phyloP scores from a whole-genome alignment of 192 early-diverging fungal species.

The Linnemannia zychae region DNA sequence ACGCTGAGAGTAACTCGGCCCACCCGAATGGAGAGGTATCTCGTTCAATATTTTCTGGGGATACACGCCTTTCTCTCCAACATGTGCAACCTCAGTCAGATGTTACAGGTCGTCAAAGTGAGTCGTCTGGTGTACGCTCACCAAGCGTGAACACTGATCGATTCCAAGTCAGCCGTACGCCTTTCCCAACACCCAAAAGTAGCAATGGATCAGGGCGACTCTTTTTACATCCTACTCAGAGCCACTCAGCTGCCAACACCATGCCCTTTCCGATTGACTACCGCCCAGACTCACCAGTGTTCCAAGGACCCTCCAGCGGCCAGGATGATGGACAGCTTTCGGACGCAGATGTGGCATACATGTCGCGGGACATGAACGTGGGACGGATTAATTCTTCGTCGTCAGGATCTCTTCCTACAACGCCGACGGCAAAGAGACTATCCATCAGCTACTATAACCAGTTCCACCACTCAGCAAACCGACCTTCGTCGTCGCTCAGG shows the following conservation, averaged over 20 bases:
- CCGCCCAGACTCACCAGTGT: slow-evolving; percentile 48
- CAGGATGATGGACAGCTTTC: slow-evolving; percentile 46
- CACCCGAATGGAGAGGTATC: not conserved
- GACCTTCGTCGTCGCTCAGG: slow-evolving; percentile 29
- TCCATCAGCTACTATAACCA: slow-evolving; percentile 22
- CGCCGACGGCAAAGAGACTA: slow-evolving; percentile 23
- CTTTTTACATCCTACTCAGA: slow-evolving; percentile 13
- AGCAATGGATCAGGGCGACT: slow-evolving; percentile 13
- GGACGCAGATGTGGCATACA: slow-evolving; percentile 54
- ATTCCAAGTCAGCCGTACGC: slow-evolving; percentile 17
- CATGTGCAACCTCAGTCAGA: not conserved
- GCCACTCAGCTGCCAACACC: not conserved
- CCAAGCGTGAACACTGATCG: not conserved
- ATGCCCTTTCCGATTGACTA: slow-evolving; percentile 13
- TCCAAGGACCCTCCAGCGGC: slow-evolving; percentile 41
- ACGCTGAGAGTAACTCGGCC: not conserved
- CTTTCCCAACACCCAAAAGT: slow-evolving; percentile 38
- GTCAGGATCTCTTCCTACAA: slow-evolving; percentile 15
- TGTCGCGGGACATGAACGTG: slow-evolving; percentile 52
- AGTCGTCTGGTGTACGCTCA: not conserved
- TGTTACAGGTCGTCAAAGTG: not conserved
- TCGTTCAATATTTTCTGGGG: not conserved
- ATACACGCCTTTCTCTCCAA: not conserved
- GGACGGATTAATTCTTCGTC: slow-evolving; percentile 17
- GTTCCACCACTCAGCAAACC: not conserved